A percentile compares a stretch with the other conserved stretches of the same genome.
Evolutionary conservation across 2,329 filamentous ascomycete genomes (phyloP).

Genomic region (Neopestalotiopsis sp.): DNA sequence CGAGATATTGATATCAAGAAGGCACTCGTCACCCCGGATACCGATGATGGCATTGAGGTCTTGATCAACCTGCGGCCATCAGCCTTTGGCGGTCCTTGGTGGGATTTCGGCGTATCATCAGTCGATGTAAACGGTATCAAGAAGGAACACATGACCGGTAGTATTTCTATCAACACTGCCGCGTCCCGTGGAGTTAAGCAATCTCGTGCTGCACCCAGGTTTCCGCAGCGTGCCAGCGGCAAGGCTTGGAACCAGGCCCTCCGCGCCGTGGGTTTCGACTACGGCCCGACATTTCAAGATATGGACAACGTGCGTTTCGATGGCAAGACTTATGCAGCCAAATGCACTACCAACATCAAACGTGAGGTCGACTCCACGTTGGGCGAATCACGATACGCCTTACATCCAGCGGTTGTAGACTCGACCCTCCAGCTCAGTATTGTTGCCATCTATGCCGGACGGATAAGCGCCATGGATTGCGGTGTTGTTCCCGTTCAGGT

Average conservation of each 20-base stretch:
- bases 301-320: slow-evolving; percentile 36
- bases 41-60: slow-evolving; percentile 35
- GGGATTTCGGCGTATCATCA: slow-evolving; percentile 37
- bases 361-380: slow-evolving; percentile 19
- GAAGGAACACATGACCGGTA: slow-evolving; percentile 34
- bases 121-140: slow-evolving; percentile 21
- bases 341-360: slow-evolving; percentile 29
- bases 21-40: slow-evolving; percentile 35
- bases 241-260: slow-evolving; percentile 40
- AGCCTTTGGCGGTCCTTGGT: slow-evolving; percentile 28
- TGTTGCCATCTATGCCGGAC: slow-evolving; percentile 34
- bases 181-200: slow-evolving; percentile 18
- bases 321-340: slow-evolving; percentile 32
- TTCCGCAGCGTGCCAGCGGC: slow-evolving; percentile 29
- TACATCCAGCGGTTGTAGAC: slow-evolving; percentile 47
- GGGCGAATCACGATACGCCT: slow-evolving; percentile 42
- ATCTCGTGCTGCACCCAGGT: slow-evolving; percentile 20
- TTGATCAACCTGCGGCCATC: slow-evolving; percentile 29
- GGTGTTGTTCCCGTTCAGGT: slow-evolving; percentile 36
- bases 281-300: slow-evolving; percentile 43
- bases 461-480: slow-evolving; percentile 32
- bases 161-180: slow-evolving; percentile 27
- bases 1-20: slow-evolving; percentile 35
- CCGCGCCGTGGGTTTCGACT: slow-evolving; percentile 41
- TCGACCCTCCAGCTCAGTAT: slow-evolving; percentile 39